Evolutionary conservation across 768 basidiomycete species (phyloP).

Genomic region (Calocybe indica): DNA sequence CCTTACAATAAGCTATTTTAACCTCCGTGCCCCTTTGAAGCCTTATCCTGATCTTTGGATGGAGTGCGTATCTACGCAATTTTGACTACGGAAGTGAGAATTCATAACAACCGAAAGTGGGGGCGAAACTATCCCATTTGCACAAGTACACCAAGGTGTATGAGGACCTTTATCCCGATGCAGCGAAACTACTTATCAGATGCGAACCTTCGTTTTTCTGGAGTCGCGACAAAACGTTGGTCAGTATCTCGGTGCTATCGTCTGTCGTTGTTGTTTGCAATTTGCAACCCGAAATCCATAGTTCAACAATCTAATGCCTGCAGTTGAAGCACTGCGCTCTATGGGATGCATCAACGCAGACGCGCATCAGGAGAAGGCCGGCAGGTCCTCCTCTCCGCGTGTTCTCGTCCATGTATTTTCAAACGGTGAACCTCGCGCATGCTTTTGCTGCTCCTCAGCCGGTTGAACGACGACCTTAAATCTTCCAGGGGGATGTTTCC

Average conservation of each 20-base stretch:
- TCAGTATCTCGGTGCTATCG: slow-evolving; percentile 13
- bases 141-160: slow-evolving; percentile 39
- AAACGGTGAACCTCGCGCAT: slow-evolving; percentile 26
- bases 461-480: background rate
- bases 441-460: background rate
- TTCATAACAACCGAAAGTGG: slow-evolving; percentile 26
- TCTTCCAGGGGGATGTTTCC: slow-evolving; percentile 32
- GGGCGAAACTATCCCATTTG: slow-evolving; percentile 38
- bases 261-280: background rate
- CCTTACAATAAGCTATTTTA: too few relatives aligned
- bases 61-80: slow-evolving; percentile 29
- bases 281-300: slow-evolving; percentile 6
- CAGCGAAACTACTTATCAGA: slow-evolving; percentile 34
- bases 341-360: slow-evolving; percentile 26
- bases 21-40: slow-evolving; percentile 12
- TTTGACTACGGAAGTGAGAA: background rate
- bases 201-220: slow-evolving; percentile 31
- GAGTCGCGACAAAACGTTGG: slow-evolving; percentile 21
- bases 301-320: slow-evolving; percentile 26
- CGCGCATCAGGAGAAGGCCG: slow-evolving; percentile 1
- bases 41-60: slow-evolving; percentile 38
- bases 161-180: slow-evolving; percentile 33
- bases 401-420: slow-evolving; percentile 43
- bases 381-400: slow-evolving; percentile 15
- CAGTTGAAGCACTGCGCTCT: slow-evolving; percentile 28